Evolutionary conservation across 306 rosid genomes (phyloP).

Genomic region (Bauhinia variegata): DNA sequence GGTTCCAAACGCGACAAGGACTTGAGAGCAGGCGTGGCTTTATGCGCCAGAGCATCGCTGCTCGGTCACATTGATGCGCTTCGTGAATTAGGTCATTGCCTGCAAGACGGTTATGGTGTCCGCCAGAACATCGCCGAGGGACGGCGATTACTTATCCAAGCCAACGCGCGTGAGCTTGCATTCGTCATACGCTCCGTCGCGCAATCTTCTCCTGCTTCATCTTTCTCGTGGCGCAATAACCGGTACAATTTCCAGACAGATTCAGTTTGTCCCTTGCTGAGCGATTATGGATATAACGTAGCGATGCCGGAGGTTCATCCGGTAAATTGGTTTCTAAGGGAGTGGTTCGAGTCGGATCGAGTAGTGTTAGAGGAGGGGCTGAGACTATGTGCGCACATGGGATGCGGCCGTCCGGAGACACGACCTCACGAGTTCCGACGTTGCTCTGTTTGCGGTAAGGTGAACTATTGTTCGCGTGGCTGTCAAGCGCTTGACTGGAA

Average conservation of each 20-base stretch:
- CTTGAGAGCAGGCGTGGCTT: constrained; percentile 71
- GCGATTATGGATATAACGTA: constrained; percentile 57
- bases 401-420: constrained; percentile 84
- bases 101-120: constrained; percentile 89
- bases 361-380: constrained; percentile 39
- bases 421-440: constrained; percentile 83
- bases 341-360: constrained; percentile 67
- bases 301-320: constrained; percentile 64
- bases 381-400: constrained; percentile 64
- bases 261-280: constrained; percentile 47
- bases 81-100: constrained; percentile 87
- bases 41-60: constrained; percentile 72
- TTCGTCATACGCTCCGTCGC: constrained; percentile 38
- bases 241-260: constrained; percentile 23
- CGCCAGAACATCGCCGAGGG: constrained; percentile 62
- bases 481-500: constrained; percentile 95
- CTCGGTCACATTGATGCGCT: constrained; percentile 85
- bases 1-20: constrained; percentile 64
- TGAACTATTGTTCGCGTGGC: constrained; percentile 82
- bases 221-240: constrained; percentile 39
- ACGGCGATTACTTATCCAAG: constrained; percentile 65
- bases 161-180: constrained; percentile 75
- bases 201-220: constrained; percentile 4
- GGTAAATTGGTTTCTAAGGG: constrained; percentile 62
- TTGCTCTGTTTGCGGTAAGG: constrained; percentile 84